Percentiles rank a stretch among this genome's conserved stretches.
These are phyloP conservation scores for Boletus sp. DNA, from an alignment of 768 basidiomycete genomes.

Conservation along the genomic window DNA sequence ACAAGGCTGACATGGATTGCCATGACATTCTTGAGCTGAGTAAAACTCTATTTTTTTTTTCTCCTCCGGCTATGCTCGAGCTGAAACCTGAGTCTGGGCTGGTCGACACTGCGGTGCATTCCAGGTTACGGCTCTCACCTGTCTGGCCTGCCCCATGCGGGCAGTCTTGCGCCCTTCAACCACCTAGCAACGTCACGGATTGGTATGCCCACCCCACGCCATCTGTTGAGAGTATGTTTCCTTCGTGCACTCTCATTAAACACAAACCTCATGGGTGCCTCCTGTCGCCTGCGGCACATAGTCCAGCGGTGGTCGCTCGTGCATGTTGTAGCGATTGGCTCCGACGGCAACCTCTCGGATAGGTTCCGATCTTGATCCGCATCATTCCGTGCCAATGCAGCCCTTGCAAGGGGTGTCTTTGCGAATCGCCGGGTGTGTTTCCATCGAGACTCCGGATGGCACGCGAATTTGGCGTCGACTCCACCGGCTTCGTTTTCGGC, in stretches of 20 bases:
- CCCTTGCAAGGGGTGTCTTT: background rate
- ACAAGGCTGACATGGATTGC: background rate
- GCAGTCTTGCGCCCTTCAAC: slow-evolving; percentile 1
- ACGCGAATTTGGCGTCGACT: background rate
- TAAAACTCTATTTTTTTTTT: background rate
- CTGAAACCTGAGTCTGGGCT: background rate
- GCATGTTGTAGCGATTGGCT: slow-evolving; percentile 34
- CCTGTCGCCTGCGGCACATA: background rate
- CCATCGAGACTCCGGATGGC: background rate
- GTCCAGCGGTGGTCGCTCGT: slow-evolving; percentile 28
- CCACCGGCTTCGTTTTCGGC: slow-evolving; percentile 8
- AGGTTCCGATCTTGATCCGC: slow-evolving; percentile 1
- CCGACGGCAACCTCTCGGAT: slow-evolving; percentile 24
- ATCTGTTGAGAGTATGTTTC: slow-evolving; percentile 15
- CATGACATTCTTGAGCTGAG: background rate
- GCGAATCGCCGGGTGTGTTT: slow-evolving; percentile 4
- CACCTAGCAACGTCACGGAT: slow-evolving; percentile 7
- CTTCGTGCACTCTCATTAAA: background rate
- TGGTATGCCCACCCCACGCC: slow-evolving; percentile 7
- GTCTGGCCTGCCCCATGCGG: background rate
- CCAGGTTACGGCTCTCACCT: background rate
- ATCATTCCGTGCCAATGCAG: background rate
- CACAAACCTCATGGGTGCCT: background rate
- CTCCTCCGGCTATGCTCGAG: background rate
- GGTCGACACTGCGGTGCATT: background rate